A percentile compares a stretch with the other conserved stretches of the same genome.
phyloP scores from a whole-genome alignment of 2,329 filamentous ascomycete genomes.

The Tympanopsis confertula region DNA sequence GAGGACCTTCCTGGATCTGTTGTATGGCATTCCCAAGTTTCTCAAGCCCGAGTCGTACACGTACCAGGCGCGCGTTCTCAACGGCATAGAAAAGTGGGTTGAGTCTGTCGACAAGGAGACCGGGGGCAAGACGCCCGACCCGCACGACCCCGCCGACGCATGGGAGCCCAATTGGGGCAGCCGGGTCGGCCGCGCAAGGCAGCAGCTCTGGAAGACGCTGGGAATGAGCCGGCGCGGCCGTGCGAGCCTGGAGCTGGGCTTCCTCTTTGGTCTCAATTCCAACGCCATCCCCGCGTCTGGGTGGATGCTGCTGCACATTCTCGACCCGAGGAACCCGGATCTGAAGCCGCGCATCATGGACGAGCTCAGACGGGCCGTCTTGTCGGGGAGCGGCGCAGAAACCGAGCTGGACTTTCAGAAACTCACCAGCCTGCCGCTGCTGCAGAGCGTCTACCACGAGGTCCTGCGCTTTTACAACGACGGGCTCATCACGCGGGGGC shows the following conservation, averaged over 20 bases:
- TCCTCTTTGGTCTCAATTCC: constrained; percentile 7
- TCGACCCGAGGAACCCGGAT: constrained; percentile 11
- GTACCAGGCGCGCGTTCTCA: background rate
- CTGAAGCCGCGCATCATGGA: constrained; percentile 12
- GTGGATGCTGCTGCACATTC: constrained; percentile 18
- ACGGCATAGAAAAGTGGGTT: background rate
- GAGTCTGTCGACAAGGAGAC: background rate
- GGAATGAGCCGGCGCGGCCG: background rate
- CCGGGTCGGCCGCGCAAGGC: background rate
- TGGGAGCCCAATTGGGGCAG: constrained; percentile 1
- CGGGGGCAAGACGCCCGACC: background rate
- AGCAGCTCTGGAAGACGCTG: background rate
- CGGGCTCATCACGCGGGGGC: constrained; percentile 14
- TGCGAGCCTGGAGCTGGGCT: background rate
- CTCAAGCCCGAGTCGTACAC: background rate
- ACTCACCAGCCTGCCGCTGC: constrained; percentile 14
- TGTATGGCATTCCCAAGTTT: background rate
- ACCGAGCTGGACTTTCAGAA: no score
- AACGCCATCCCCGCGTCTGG: constrained; percentile 16
- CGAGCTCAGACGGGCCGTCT: constrained; percentile 10
- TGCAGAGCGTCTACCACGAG: constrained; percentile 19
- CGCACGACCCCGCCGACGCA: background rate
- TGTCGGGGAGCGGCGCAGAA: constrained; percentile 12
- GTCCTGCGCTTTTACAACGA: constrained; percentile 17
- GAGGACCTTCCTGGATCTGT: background rate